Evolutionary conservation across 495 filamentous ascomycete genomes (phyloP).

Genomic region (Elaphomyces granulatus): DNA sequence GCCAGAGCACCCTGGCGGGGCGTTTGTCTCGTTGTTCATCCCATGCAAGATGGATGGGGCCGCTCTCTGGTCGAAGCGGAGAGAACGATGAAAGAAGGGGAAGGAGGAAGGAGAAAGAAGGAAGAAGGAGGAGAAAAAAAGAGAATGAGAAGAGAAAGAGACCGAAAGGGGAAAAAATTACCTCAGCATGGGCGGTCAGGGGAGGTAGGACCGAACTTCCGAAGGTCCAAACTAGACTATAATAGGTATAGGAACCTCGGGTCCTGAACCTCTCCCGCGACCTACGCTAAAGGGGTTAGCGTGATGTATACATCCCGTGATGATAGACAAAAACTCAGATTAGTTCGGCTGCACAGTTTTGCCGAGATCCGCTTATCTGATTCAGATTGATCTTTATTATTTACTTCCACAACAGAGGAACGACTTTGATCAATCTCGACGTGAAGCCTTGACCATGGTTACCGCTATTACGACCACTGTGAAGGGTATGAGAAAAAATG

Average conservation of each 20-base stretch:
- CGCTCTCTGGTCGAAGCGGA: no score
- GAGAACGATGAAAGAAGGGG: conserved; percentile 15
- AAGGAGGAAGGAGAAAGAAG: conserved; percentile 17
- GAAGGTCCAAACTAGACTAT: conserved; percentile 5
- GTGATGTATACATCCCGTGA: no score
- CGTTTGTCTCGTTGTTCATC: no score
- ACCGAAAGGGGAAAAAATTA: conserved; percentile 8
- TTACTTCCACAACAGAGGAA: not conserved
- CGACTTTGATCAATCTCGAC: no score
- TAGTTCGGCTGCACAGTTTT: conserved; percentile 11
- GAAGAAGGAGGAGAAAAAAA: conserved; percentile 13
- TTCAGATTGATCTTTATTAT: conserved; percentile 8
- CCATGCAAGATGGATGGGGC: no score
- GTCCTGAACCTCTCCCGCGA: no score
- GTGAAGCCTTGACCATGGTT: no score
- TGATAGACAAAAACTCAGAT: no score
- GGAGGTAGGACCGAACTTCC: no score
- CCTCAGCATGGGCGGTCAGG: conserved; percentile 2
- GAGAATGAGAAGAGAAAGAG: conserved; percentile 10
- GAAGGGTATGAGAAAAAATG: conserved; percentile 34
- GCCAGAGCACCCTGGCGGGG: no score
- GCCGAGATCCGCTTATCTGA: conserved; percentile 29
- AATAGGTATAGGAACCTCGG: not conserved
- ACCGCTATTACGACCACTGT: conserved; percentile 12
- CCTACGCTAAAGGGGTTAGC: no score